Percentiles rank a stretch among this genome's conserved stretches.
These are phyloP conservation scores for Cephalotrichum gorgonifer DNA, from an alignment of 2,329 filamentous ascomycete genomes.

Conservation along the genomic window DNA sequence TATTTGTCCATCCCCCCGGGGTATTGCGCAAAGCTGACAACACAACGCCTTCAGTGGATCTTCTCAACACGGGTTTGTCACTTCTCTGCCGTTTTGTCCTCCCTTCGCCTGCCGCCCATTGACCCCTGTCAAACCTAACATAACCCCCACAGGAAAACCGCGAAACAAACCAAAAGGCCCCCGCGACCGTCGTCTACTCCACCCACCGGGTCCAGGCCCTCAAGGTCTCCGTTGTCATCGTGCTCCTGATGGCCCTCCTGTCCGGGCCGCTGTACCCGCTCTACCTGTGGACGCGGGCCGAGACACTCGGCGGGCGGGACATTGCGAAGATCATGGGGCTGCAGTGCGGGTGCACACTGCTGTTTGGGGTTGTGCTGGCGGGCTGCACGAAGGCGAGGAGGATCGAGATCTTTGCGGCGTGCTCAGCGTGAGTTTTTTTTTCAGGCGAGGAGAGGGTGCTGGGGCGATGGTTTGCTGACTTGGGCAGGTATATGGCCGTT, in stretches of 20 bases:
- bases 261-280: conserved; percentile 6
- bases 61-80: neutral
- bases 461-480: neutral
- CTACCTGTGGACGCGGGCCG: conserved; percentile 1
- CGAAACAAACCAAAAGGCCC: neutral
- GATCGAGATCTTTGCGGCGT: conserved; percentile 7
- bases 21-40: neutral
- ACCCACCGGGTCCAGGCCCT: neutral
- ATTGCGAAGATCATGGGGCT: conserved; percentile 5
- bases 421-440: neutral
- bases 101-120: neutral
- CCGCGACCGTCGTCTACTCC: neutral
- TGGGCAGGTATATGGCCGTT: conserved; percentile 6
- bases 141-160: neutral
- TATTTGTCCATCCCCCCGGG: neutral
- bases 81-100: no score
- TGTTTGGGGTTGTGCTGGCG: conserved; percentile 3
- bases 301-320: neutral
- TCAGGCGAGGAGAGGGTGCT: neutral
- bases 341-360: conserved; percentile 3
- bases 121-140: no score
- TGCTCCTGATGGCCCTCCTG: conserved; percentile 2
- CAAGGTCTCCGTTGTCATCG: neutral
- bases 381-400: conserved; percentile 6
- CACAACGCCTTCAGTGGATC: neutral